These are phyloP conservation scores for Elaeis oleifera DNA, from an alignment of 202 grass and related monocot genomes.

Conservation along the genomic window DNA sequence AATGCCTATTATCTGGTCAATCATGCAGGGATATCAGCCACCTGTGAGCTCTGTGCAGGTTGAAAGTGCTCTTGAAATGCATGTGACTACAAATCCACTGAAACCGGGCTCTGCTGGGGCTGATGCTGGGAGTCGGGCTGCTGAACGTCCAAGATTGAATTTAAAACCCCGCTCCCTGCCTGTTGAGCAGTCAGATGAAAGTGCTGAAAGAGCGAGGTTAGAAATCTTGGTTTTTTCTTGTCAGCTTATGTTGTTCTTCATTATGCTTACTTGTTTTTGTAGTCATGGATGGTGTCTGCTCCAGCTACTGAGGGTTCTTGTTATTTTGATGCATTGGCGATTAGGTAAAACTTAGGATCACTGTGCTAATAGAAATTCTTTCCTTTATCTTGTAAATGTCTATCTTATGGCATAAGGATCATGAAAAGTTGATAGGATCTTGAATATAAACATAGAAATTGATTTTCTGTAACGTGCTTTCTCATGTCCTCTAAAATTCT, in stretches of 20 bases:
- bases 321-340: too few species aligned
- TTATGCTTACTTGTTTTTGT: not conserved
- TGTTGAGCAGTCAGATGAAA: slow-evolving; percentile 45
- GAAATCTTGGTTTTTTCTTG: not conserved
- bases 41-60: slow-evolving; percentile 21
- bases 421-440: too few species aligned
- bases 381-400: too few species aligned
- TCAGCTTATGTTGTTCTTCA: not conserved
- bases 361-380: too few species aligned
- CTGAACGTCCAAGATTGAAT: slow-evolving; percentile 65
- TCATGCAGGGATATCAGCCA: slow-evolving; percentile 35
- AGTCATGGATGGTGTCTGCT: not conserved
- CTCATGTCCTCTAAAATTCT: too few species aligned
- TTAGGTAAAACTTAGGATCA: too few species aligned
- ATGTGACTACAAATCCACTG: slow-evolving; percentile 25
- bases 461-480: too few species aligned
- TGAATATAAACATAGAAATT: too few species aligned
- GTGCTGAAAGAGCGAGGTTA: slow-evolving; percentile 45
- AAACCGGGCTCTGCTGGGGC: slow-evolving; percentile 38
- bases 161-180: slow-evolving; percentile 63
- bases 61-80: slow-evolving; percentile 43
- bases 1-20: not conserved
- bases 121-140: slow-evolving; percentile 35
- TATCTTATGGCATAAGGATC: too few species aligned
- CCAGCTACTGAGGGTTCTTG: too few species aligned